Evolutionary conservation across 2,329 filamentous ascomycete species (phyloP).

Genomic region (Beauveria sp.): DNA sequence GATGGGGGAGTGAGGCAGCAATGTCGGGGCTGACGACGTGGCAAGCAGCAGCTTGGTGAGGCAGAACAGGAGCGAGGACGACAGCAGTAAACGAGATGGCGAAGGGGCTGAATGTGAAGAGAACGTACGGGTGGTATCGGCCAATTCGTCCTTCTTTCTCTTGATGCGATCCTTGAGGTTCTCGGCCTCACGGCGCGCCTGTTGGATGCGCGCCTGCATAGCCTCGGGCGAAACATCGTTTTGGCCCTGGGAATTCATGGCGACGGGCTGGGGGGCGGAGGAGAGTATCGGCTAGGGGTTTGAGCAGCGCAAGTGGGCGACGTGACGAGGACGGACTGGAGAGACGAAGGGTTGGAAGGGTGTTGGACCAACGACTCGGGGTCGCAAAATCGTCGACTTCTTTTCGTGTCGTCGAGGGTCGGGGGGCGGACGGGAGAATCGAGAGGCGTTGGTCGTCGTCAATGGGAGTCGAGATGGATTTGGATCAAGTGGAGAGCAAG

Average conservation of each 20-base stretch:
- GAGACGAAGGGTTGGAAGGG: slow-evolving; percentile 12
- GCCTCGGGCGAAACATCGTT: slow-evolving; percentile 62
- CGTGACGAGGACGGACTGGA: not conserved
- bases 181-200: slow-evolving; percentile 94
- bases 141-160: slow-evolving; percentile 99
- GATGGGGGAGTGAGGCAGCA: not conserved
- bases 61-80: slow-evolving; percentile 12
- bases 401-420: slow-evolving; percentile 16
- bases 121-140: slow-evolving; percentile 89
- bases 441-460: slow-evolving; percentile 11
- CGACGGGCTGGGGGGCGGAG: slow-evolving; percentile 18
- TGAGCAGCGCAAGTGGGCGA: not conserved
- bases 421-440: not conserved
- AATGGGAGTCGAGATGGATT: slow-evolving; percentile 1
- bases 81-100: slow-evolving; percentile 7
- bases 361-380: slow-evolving; percentile 10
- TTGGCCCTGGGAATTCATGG: slow-evolving; percentile 50
- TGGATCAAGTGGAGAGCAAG: not conserved
- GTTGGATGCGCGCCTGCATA: slow-evolving; percentile 90
- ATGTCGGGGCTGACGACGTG: not conserved
- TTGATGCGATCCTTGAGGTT: slow-evolving; percentile 98
- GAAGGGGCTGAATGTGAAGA: slow-evolving; percentile 11
- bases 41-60: not conserved
- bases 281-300: not conserved
- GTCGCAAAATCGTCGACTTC: not conserved